Conservation (phyloP, 148 eudicot species). For the Salicornia ramosissima region DNA sequence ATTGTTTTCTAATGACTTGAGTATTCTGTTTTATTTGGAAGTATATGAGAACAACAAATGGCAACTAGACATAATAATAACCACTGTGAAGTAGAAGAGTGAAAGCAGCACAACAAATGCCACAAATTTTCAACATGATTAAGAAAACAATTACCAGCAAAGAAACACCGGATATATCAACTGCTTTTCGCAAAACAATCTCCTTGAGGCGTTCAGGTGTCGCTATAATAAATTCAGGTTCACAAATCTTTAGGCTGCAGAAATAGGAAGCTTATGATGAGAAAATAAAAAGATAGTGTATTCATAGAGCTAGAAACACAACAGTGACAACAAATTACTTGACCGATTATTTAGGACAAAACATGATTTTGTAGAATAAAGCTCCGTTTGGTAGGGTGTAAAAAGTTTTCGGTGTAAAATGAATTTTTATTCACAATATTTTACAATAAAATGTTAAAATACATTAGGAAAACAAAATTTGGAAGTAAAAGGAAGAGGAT, state of each 20-base stretch:
- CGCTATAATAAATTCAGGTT: conserved; percentile 88
- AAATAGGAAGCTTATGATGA: conserved; percentile 12
- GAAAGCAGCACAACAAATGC: neutral
- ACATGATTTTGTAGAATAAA: neutral
- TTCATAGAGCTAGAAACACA: neutral
- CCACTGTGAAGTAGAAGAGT: neutral
- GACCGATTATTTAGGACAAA: neutral
- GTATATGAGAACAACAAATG: neutral
- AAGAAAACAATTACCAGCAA: conserved; percentile 55
- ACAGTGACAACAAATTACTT: neutral
- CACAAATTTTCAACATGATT: neutral
- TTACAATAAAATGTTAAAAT: too few relatives aligned
- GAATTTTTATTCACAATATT: too few relatives aligned
- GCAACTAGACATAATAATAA: neutral
- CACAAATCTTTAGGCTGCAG: conserved; percentile 70
- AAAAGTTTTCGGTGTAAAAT: too few relatives aligned
- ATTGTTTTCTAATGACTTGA: neutral
- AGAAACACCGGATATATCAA: conserved; percentile 66
- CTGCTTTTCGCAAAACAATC: conserved; percentile 61
- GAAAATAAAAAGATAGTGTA: neutral
- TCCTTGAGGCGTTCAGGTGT: conserved; percentile 88
- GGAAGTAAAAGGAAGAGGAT: too few relatives aligned
- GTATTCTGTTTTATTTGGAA: neutral
- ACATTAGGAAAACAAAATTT: too few relatives aligned
- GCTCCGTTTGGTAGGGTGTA: too few relatives aligned